Base-by-base conservation (phyloP, 768 basidiomycete genomes). In the Amanita pseudoporphyria region DNA sequence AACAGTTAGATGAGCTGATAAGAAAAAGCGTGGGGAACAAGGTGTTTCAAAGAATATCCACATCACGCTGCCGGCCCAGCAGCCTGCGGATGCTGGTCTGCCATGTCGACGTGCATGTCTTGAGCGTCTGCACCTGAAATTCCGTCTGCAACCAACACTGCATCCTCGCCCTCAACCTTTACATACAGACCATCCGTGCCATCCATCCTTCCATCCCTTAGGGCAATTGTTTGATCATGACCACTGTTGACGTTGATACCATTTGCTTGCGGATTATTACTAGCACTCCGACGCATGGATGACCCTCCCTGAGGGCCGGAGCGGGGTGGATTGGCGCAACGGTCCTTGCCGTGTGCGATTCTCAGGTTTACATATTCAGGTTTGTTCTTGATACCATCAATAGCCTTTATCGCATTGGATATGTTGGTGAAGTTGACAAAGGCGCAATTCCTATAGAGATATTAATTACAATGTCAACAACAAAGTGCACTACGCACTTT, bases 351-450 rank as follows among this genome's bases (percentile, higher is more conserved):
- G 66, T 94, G 93, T 13, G 92, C 85, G 52, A 99, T 88, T 35
- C 91, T 84, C 56, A 97, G 69, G 64, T 83, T 84, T 14, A 79
- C 73, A 61, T 98, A 98, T 61, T 97, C 94, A 1, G 89, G 79
- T 62, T 91, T 88, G 61, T 74, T 79, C 78, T 95, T 95, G 67
- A 96, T 79, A 6, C 84, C 86, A 51, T 98, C 95, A 59, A 98
- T 94, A n/a, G 95, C 93, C 71, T 97, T 97, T 74, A 93, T 92
- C 10, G 93, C 92, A 61, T 94, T 94, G 45, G 84, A 82, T 56
- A 96, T 81, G 69, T 93, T 93, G 30, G 92, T 95, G 57, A 93
- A 95, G 71, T 95, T 96, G 60, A 92, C 85, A 62, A 93, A 99
- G 26, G 90, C 91, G 62, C 92, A 94, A 68, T 92, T 91, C 78